phyloP scores from a whole-genome alignment of 2,329 filamentous ascomycete species.

The Fusarium sp. region DNA sequence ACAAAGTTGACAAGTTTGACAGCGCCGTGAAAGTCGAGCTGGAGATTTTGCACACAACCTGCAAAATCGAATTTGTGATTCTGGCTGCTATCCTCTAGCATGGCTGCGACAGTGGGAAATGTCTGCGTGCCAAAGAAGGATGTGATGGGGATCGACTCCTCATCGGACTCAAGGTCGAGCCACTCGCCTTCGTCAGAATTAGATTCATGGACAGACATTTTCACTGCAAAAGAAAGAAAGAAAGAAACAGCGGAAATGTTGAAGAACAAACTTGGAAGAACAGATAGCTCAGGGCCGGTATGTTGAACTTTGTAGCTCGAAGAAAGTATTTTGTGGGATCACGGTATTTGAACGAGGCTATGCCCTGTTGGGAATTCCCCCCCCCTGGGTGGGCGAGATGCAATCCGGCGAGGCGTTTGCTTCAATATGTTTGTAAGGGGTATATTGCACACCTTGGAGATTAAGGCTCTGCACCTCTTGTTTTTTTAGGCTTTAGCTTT shows the following conservation, averaged over 20 bases:
- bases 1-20: conserved; percentile 81
- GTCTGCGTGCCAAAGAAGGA: conserved; percentile 74
- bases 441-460: conserved; percentile 32
- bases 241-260: not conserved
- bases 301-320: conserved; percentile 8
- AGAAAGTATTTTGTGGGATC: conserved; percentile 45
- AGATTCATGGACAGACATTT: conserved; percentile 45
- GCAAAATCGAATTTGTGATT: conserved; percentile 74
- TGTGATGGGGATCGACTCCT: conserved; percentile 68
- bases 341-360: conserved; percentile 50
- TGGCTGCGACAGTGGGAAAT: conserved; percentile 69
- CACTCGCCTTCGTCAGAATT: conserved; percentile 58
- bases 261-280: too few species aligned
- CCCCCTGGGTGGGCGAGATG: conserved; percentile 38
- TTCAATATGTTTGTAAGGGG: conserved; percentile 45
- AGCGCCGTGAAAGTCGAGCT: conserved; percentile 75
- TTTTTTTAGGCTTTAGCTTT: conserved; percentile 3
- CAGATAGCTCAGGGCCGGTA: conserved; percentile 9
- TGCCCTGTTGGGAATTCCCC: conserved; percentile 42
- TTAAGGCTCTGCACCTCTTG: not conserved
- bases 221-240: conserved; percentile 36
- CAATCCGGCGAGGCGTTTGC: conserved; percentile 43
- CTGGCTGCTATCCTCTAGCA: conserved; percentile 75
- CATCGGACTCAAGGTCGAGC: conserved; percentile 68
- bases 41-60: conserved; percentile 63